Conservation (phyloP, 805 yeast genomes). For the Saturnispora diversa region DNA sequence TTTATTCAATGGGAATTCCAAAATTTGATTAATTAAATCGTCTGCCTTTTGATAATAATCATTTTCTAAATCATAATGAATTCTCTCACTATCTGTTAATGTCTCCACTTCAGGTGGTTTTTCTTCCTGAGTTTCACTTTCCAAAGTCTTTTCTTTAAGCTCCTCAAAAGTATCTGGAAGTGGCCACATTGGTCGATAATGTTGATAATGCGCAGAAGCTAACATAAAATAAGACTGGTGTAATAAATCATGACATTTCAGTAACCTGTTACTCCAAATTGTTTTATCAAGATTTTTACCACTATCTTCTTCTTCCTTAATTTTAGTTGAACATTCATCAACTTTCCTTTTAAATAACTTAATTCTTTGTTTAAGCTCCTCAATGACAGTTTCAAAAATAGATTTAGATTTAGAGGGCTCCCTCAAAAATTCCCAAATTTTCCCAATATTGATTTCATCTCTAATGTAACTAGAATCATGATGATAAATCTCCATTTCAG, state of each 20-base stretch:
- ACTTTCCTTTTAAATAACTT: constrained; percentile 11
- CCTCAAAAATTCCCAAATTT: constrained; percentile 51
- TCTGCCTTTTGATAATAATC: constrained; percentile 57
- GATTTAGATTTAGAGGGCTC: constrained; percentile 44
- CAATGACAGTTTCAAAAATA: constrained; percentile 36
- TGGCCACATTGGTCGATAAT: constrained; percentile 32
- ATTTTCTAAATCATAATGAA: constrained; percentile 40
- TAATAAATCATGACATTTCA: constrained; percentile 49
- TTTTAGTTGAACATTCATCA: not conserved
- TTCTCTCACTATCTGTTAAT: constrained; percentile 19
- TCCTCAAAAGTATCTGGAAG: constrained; percentile 29
- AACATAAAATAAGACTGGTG: constrained; percentile 75
- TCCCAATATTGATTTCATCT: constrained; percentile 53
- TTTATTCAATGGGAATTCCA: constrained; percentile 36
- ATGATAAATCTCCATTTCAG: constrained; percentile 40
- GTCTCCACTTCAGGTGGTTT: constrained; percentile 21
- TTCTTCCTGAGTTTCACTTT: constrained; percentile 14
- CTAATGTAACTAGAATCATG: constrained; percentile 42
- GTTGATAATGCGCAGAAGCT: constrained; percentile 65
- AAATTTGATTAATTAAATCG: constrained; percentile 41
- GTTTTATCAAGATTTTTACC: constrained; percentile 11
- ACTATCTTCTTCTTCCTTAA: not conserved
- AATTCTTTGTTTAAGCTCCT: constrained; percentile 24
- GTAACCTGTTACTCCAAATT: constrained; percentile 24
- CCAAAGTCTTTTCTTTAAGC: constrained; percentile 14